Base-by-base conservation (phyloP, 2,329 filamentous ascomycete genomes). In the Aspergillus sp. region DNA sequence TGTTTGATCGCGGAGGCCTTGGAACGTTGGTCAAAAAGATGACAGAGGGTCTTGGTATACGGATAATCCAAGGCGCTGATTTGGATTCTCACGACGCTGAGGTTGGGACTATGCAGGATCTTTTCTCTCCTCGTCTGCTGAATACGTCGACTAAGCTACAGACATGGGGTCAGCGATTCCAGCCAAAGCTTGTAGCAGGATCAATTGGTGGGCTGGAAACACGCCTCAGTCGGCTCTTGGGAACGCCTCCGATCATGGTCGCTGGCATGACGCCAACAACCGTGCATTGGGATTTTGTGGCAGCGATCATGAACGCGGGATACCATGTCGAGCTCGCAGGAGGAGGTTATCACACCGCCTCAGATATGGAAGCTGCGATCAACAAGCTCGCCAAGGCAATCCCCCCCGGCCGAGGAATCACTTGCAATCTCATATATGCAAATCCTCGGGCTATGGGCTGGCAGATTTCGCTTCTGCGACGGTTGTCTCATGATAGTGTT, bases 101-200 rank as follows among this genome's bases (percentile, higher is more conserved):
- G 4, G 45, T 59, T 10, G 59, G 57, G 3, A 59, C 59, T 1
- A 54, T 61, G 46, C 48, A 45, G 16, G 59, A 61, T 25, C 23
- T 61, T 5, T 49, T 58, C 4, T 58, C 53, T 19, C 49, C 55
- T 14, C 47, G 13, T 5, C 38, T 58, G 11, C 40, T 61, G 14
- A 32, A 49, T 3, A 52, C 59, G 63, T 97, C 68, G 91, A 91
- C 71, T 93, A 91, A 70, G 90, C 91, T 48, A 86, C 90, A 44
- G 88, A 52, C 97, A 72, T 97, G 93, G 93, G 89, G 96, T 53
- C 92, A 93, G 73, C 90, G 95, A 71, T 91, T 92, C 68, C 91
- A 91, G 14, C 93, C 93, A n/a, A 86, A 85, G 50, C 79, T 97
- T 41, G 85, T 93, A 61, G 90, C 91, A 10, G 85, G 83, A 54